These are phyloP conservation scores for Moesziomyces antarcticus DNA, from an alignment of 1,284 basidiomycete genomes.

Conservation along the genomic window DNA sequence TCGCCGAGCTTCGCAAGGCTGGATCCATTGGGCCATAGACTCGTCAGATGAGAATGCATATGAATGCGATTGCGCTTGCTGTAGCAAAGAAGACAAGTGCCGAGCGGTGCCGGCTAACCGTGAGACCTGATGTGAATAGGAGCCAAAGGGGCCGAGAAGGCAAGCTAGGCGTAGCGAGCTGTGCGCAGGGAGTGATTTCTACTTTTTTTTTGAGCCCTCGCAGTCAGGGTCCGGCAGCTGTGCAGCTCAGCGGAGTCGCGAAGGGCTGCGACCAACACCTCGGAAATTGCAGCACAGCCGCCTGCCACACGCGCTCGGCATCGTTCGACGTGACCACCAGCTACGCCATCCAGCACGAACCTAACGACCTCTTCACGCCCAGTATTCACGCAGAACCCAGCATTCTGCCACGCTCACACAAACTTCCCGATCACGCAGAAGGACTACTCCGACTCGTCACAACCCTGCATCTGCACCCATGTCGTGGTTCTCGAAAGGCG, in stretches of 20 bases:
- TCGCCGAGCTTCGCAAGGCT: conserved; percentile 71
- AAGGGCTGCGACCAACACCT: conserved; percentile 9
- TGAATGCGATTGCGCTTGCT: not conserved
- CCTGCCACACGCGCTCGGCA: not conserved
- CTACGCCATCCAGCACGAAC: not conserved
- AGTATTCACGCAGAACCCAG: not conserved
- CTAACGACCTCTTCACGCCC: not conserved
- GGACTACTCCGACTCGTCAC: not conserved
- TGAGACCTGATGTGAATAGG: not conserved
- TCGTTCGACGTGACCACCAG: not conserved
- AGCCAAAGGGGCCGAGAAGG: not conserved
- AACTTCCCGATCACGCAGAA: not conserved
- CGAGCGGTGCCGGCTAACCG: not conserved
- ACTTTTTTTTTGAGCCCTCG: not conserved
- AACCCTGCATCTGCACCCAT: conserved; percentile 7
- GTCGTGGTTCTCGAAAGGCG: conserved; percentile 40
- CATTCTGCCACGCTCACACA: conserved; percentile 1
- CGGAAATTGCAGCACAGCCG: not conserved
- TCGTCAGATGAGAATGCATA: not conserved
- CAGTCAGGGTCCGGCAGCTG: conserved; percentile 6
- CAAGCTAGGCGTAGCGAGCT: not conserved
- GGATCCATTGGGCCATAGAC: conserved; percentile 52
- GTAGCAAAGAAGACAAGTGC: not conserved
- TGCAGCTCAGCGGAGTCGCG: conserved; percentile 8
- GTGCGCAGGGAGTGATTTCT: not conserved